Conservation (phyloP, 1,284 basidiomycete species). For the Ganoderma lingzhi region DNA sequence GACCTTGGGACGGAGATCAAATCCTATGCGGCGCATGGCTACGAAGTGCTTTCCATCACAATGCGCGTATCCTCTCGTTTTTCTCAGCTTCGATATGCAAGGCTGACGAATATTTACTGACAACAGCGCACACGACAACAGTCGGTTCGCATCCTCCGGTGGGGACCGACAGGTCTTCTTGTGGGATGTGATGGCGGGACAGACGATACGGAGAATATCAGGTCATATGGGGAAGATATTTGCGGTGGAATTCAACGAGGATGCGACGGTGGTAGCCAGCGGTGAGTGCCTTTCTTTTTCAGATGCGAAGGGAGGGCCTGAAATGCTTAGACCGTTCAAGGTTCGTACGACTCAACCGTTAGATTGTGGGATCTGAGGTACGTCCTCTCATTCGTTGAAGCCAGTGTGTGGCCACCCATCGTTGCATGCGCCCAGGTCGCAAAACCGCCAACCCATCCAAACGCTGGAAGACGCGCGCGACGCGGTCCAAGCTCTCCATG, state of each 20-base stretch:
- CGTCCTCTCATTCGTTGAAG: constrained; percentile 24
- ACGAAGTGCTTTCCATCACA: constrained; percentile 91
- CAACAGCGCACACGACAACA: constrained; percentile 88
- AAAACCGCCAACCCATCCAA: constrained; percentile 88
- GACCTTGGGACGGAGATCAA: constrained; percentile 88
- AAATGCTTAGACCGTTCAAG: constrained; percentile 48
- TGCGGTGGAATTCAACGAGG: constrained; percentile 89
- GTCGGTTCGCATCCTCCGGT: constrained; percentile 92
- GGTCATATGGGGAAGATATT: constrained; percentile 94
- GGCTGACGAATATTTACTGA: constrained; percentile 18
- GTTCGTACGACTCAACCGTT: constrained; percentile 89
- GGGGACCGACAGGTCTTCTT: constrained; percentile 93
- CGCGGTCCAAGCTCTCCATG: constrained; percentile 83
- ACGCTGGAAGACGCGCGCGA: constrained; percentile 91
- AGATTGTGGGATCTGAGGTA: constrained; percentile 90
- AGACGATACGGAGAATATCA: constrained; percentile 81
- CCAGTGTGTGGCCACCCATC: background rate
- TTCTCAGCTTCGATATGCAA: background rate
- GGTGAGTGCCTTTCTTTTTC: constrained; percentile 56
- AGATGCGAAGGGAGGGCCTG: constrained; percentile 17
- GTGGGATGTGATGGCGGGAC: constrained; percentile 94
- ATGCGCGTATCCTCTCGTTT: constrained; percentile 65
- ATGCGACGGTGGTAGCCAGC: constrained; percentile 86
- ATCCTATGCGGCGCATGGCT: constrained; percentile 89
- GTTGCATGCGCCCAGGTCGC: constrained; percentile 59